Percentiles rank a stretch among this genome's conserved stretches.
phyloP scores from a whole-genome alignment of 768 basidiomycete species.

The Arthromyces matolae region DNA sequence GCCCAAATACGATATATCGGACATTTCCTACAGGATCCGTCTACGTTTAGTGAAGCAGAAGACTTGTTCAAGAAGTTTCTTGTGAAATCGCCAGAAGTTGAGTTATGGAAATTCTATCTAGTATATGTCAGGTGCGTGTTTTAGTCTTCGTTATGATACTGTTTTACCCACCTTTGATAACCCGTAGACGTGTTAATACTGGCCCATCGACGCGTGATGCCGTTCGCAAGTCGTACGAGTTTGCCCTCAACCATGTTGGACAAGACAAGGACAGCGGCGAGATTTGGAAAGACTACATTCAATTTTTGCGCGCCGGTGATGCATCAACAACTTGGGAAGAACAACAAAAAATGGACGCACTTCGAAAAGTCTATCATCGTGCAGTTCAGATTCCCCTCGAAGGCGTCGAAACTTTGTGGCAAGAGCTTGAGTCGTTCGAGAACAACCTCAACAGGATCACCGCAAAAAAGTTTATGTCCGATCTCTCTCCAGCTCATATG shows the following conservation, averaged over 20 bases:
- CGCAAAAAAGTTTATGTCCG: conserved; percentile 93
- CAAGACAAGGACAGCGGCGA: conserved; percentile 89
- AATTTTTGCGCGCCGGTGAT: conserved; percentile 80
- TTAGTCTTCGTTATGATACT: background rate
- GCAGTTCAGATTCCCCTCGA: conserved; percentile 94
- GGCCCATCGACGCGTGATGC: conserved; percentile 67
- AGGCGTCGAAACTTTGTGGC: conserved; percentile 90
- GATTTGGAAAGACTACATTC: conserved; percentile 93
- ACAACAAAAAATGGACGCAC: conserved; percentile 90
- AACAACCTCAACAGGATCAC: conserved; percentile 85
- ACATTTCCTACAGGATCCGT: conserved; percentile 63
- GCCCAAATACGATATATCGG: conserved; percentile 84
- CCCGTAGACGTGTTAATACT: conserved; percentile 58
- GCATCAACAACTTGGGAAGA: conserved; percentile 89
- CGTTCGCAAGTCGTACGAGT: conserved; percentile 89
- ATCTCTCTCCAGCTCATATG: conserved; percentile 90
- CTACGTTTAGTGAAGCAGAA: conserved; percentile 75
- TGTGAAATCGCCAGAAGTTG: conserved; percentile 80
- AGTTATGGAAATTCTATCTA: conserved; percentile 91
- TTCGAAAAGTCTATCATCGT: conserved; percentile 89
- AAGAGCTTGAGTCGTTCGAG: conserved; percentile 90
- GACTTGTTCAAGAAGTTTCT: conserved; percentile 87
- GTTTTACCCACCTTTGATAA: background rate
- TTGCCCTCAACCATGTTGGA: conserved; percentile 83
- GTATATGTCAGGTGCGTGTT: conserved; percentile 80